Evolutionary conservation across 2,329 filamentous ascomycete species (phyloP).

Genomic region (Raffaelea albimanens): DNA sequence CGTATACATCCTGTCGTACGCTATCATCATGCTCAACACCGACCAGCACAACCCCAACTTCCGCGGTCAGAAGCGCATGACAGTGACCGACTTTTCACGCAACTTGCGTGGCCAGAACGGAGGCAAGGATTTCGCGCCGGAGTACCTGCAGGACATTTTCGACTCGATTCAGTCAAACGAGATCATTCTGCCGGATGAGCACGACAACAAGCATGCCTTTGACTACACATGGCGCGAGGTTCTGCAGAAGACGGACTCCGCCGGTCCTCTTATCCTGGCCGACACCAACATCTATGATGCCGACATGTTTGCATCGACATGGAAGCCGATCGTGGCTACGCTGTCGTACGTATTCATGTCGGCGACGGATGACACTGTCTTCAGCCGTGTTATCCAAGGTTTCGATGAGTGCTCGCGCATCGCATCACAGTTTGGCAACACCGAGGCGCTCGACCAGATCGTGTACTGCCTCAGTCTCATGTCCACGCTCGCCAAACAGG

Average conservation of each 20-base stretch:
- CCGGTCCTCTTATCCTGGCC: constrained; percentile 66
- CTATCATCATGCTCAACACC: constrained; percentile 95
- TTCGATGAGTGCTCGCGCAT: constrained; percentile 96
- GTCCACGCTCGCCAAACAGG: constrained; percentile 59
- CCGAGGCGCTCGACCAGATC: constrained; percentile 85
- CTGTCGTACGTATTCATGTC: constrained; percentile 99
- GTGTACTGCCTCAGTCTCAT: constrained; percentile 85
- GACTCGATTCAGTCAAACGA: constrained; percentile 87
- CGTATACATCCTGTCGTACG: constrained; percentile 85
- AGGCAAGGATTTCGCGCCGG: constrained; percentile 70
- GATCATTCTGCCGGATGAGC: constrained; percentile 94
- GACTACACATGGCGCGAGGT: constrained; percentile 97
- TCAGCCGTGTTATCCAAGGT: constrained; percentile 82
- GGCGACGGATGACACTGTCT: constrained; percentile 91
- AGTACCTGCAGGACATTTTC: constrained; percentile 80
- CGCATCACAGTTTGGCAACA: constrained; percentile 72
- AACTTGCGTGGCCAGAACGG: constrained; percentile 89
- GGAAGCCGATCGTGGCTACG: constrained; percentile 90
- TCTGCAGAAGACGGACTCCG: constrained; percentile 69
- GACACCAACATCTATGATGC: constrained; percentile 93
- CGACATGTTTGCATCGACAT: constrained; percentile 94
- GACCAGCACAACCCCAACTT: constrained; percentile 94
- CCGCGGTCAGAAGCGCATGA: constrained; percentile 72
- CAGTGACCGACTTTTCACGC: constrained; percentile 67
- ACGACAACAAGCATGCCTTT: constrained; percentile 92